Conservation (phyloP, 1,139 yeast species). For the Meyerozyma elateridarum region DNA sequence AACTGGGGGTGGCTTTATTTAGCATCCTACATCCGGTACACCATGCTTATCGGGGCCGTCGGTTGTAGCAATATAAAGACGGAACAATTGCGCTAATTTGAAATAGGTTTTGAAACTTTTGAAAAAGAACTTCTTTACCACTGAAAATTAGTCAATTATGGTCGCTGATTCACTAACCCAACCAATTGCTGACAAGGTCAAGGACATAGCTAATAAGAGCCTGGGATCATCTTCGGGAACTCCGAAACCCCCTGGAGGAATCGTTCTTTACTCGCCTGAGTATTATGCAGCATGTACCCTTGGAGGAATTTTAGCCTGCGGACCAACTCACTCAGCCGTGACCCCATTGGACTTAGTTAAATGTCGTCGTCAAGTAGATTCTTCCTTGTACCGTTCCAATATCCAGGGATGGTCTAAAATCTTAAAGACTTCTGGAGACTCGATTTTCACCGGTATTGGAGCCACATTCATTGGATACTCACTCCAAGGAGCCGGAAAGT, state of each 20-base stretch:
- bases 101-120: no score
- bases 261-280: conserved; percentile 59
- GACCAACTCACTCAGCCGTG: conserved; percentile 90
- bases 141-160: no score
- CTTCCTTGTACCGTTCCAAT: conserved; percentile 67
- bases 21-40: conserved; percentile 1
- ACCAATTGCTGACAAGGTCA: conserved; percentile 28
- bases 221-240: conserved; percentile 11
- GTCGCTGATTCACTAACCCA: conserved; percentile 28
- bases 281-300: conserved; percentile 80
- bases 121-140: no score
- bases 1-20: no score
- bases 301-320: conserved; percentile 92
- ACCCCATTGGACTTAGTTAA: conserved; percentile 92
- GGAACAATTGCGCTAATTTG: no score
- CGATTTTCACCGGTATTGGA: conserved; percentile 79
- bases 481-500: conserved; percentile 93
- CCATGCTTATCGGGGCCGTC: conserved; percentile 2
- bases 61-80: no score
- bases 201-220: conserved; percentile 15
- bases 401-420: conserved; percentile 75
- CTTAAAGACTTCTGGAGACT: conserved; percentile 69
- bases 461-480: conserved; percentile 92
- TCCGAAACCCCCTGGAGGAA: conserved; percentile 17
- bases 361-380: conserved; percentile 84